Base-by-base conservation (phyloP, 371 early-diverging fungal genomes). In the Mortierella sp. region DNA sequence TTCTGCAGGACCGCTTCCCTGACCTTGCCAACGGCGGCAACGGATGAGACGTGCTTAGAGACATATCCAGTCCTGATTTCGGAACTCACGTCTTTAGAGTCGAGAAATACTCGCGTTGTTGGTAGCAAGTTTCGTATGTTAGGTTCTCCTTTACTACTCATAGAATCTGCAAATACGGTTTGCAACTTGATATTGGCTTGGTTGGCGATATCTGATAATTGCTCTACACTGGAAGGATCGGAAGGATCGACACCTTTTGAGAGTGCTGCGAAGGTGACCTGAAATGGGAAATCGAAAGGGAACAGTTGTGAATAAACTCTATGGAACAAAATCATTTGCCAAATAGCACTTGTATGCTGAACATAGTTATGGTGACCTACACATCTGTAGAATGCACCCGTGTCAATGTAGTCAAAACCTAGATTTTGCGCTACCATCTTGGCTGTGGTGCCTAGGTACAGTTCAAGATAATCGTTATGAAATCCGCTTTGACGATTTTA, bases 321-420 rank as follows among this genome's bases (percentile, higher is more conserved):
- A 19, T 15, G 21, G 58, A 6, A 6, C 15, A 13, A n/a, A 32
- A 4, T 13, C 0, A 6, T 58, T 58, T 2, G 4, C 15, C 6
- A 32, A 22, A 50, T 50, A 4, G 21, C 10, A 10, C 21, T 19
- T 50, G 50, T 50, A 15, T 19, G 5, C 15, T 21, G 21, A 19
- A 21, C 50, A 50, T 19, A 21, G 15, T 57, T 57, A 24, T 11
- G 57, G 22, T 57, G 10, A 10, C 58, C 36, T 86, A 88, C 93
- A 58, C 88, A 88, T 69, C 88, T 87, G 85, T 88, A 91, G 83
- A 92, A 88, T 45, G 90, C 89, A 13, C 76, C 98, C 1, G 97
- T 93, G 80, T 97, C 96, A 69, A 97, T 89, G 72, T 95, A 95
- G 13, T 88, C 86, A 70, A 94, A 95, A 2, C 92, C 92, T 4